Evolutionary conservation across 225 moss, liverwort and hornwort genomes (phyloP).

Genomic region (Neckera pumila): DNA sequence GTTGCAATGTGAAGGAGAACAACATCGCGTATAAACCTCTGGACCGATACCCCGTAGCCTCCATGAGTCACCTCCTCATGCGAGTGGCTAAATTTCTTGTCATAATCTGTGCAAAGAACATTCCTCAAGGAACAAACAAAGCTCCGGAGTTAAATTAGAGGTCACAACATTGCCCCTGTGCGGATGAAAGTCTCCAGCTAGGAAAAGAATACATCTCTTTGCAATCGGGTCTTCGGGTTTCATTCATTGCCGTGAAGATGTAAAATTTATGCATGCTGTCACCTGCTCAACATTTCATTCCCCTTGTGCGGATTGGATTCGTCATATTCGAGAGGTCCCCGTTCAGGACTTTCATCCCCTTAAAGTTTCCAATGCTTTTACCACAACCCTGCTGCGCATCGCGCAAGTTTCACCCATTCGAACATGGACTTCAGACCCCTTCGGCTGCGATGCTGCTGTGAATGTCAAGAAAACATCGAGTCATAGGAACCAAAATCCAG

Average conservation of each 20-base stretch:
- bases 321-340: not conserved
- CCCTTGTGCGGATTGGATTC: not conserved
- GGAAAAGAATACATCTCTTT: not conserved
- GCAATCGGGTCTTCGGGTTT: not conserved
- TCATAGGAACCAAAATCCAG: not conserved
- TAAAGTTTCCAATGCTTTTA: not conserved
- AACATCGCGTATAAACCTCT: not conserved
- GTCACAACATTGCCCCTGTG: no score
- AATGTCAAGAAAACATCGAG: not conserved
- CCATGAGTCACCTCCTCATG: no score
- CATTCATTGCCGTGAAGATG: not conserved
- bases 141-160: no score
- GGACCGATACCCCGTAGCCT: not conserved
- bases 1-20: not conserved
- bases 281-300: not conserved
- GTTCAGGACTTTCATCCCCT: no score
- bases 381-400: not conserved
- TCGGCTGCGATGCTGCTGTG: not conserved
- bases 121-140: no score
- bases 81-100: no score
- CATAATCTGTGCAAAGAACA: no score
- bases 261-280: not conserved
- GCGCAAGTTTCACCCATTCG: not conserved
- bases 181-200: no score
- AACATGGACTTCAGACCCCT: not conserved